Evolutionary conservation across 345 rosid species (phyloP).

Genomic region (Cardiospermum halicacabum): DNA sequence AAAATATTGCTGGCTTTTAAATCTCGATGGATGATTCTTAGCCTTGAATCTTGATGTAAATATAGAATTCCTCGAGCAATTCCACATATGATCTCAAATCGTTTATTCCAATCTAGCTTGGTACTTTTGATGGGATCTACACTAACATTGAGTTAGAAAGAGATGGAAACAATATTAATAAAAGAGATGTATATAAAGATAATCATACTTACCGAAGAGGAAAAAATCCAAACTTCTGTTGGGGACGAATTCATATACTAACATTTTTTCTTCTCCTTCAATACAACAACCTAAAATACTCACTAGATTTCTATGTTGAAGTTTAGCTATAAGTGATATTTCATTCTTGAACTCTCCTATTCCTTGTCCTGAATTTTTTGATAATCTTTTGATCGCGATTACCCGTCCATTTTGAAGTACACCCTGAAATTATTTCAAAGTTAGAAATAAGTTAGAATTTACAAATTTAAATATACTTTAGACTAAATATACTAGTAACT

Average conservation of each 20-base stretch:
- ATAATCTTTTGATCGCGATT: slow-evolving; percentile 30
- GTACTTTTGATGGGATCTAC: slow-evolving; percentile 11
- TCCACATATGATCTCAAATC: not conserved
- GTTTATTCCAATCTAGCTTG: slow-evolving; percentile 21
- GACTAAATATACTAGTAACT: too few relatives aligned
- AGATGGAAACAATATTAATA: not conserved
- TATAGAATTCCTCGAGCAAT: slow-evolving; percentile 27
- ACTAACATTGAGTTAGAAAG: not conserved
- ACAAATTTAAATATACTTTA: too few relatives aligned
- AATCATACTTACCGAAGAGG: not conserved
- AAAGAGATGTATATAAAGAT: not conserved
- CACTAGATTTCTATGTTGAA: not conserved
- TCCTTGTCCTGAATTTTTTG: slow-evolving; percentile 29
- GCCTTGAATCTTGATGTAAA: slow-evolving; percentile 38
- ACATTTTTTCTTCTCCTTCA: not conserved
- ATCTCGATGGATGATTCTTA: slow-evolving; percentile 37
- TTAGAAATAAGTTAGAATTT: too few relatives aligned
- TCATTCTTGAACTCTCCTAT: slow-evolving; percentile 33
- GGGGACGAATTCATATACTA: too few relatives aligned
- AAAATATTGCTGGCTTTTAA: slow-evolving; percentile 32
- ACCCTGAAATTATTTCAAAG: too few relatives aligned
- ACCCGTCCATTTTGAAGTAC: slow-evolving; percentile 11
- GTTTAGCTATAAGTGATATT: slow-evolving; percentile 20
- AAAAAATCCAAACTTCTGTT: too few relatives aligned
- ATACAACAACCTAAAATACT: not conserved